Evolutionary conservation across 768 basidiomycete genomes (phyloP), one percentile per base, ranked within the genome.

Genomic region (Leccinellum albellum): DNA sequence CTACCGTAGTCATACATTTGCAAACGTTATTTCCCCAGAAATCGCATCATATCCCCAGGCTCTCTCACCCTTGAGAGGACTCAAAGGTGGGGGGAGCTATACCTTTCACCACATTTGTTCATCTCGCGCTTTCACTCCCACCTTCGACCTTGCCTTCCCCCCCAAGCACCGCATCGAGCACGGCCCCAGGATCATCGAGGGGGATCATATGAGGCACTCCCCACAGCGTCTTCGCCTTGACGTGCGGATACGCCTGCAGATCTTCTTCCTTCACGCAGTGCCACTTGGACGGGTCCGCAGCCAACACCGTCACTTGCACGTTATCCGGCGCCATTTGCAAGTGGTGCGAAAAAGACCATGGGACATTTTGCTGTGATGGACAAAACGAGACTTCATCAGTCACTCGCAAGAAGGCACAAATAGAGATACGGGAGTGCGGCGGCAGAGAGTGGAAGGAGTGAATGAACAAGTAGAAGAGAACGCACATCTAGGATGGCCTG

Each of bases 321-420:
- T 60, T 58, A 12, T 57, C 51, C 9, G 61, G 64, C 0, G 10
- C 35, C 8, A 14, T 20, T 31, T 4, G 40, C 3, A 65, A 28
- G 1, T 24, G 50, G 49, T 58, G 56, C 8, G 50, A 28, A 33
- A 66, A 66, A 9, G 64, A 64, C 66, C 67, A 66, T 13, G 64
- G 61, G 0, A 10, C 2, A 46, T 66, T 67, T 61, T 68, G 61
- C 66, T 33, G 33, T 13, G 15, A 33, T 68, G 23, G 10, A 42
- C 8, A 1, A 33, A 12, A 4, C 2, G 3, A 33, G 40, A n/a
- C n/a, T n/a, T n/a, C n/a, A n/a, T 59, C 5, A 54, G 42, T n/a
- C 20, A 21, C n/a, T n/a, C n/a, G n/a, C n/a, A n/a, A 1, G 17
- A 23, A 28, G 14, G 33, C 33, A 33, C 33, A 15, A 33, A 6